Conservation (phyloP, 1,139 yeast genomes). For the Diutina scorzettiae region DNA sequence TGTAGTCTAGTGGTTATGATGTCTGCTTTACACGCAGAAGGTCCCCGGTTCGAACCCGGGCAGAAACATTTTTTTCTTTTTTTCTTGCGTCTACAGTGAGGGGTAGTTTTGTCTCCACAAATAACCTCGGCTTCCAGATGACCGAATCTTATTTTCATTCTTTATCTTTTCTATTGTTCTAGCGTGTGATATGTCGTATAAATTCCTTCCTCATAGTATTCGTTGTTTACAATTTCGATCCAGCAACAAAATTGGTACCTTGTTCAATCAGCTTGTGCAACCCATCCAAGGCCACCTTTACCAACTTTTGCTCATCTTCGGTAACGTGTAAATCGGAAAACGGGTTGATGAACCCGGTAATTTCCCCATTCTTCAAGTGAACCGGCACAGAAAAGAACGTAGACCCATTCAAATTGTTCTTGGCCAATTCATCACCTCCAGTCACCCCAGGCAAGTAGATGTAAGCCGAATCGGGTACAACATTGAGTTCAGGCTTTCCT, state of each 20-base stretch:
- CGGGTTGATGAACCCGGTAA: constrained; percentile 32
- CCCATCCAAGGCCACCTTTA: constrained; percentile 41
- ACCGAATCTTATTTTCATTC: neutral
- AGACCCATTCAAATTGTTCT: constrained; percentile 23
- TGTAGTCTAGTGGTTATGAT: constrained; percentile 6
- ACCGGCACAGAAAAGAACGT: constrained; percentile 59
- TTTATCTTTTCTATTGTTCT: too few species aligned
- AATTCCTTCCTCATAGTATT: too few species aligned
- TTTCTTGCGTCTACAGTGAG: too few species aligned
- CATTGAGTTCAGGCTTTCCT: constrained; percentile 16
- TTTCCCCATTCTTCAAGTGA: constrained; percentile 37
- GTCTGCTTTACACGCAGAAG: constrained; percentile 4
- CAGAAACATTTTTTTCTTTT: neutral
- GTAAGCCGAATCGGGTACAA: constrained; percentile 45
- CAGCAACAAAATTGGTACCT: constrained; percentile 47
- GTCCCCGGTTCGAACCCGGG: constrained; percentile 6
- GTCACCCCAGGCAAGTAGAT: constrained; percentile 47
- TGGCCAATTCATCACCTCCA: constrained; percentile 35
- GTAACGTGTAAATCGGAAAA: constrained; percentile 24
- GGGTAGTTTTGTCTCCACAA: too few species aligned
- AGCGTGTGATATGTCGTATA: too few species aligned
- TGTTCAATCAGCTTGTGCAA: constrained; percentile 45
- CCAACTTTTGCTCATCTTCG: constrained; percentile 32
- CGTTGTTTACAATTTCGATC: constrained; percentile 29
- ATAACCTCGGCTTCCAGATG: too few species aligned